Percentiles rank a stretch among this genome's conserved stretches.
phyloP scores from a whole-genome alignment of 2,329 filamentous ascomycete genomes.

The Rhexocercosporidium sp. region DNA sequence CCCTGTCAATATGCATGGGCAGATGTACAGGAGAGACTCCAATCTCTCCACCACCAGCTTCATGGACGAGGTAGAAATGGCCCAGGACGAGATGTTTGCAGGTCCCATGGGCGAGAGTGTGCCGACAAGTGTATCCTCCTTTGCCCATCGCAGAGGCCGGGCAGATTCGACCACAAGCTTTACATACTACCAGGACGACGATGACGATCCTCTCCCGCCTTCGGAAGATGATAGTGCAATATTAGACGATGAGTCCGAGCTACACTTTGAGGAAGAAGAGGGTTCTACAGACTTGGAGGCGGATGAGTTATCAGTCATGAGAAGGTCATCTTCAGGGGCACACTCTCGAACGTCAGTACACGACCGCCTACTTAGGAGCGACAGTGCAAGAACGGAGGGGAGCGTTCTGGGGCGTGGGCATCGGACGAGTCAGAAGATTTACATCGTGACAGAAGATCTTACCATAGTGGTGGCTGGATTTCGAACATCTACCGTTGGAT shows the following conservation, averaged over 20 bases:
- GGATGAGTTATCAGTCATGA: conserved; percentile 50
- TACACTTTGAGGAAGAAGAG: conserved; percentile 41
- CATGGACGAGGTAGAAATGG: conserved; percentile 98
- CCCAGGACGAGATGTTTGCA: conserved; percentile 92
- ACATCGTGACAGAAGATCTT: conserved; percentile 91
- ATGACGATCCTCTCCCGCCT: conserved; percentile 54
- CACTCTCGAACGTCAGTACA: conserved; percentile 61
- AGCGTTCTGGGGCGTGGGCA: conserved; percentile 65
- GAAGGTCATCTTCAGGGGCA: conserved; percentile 65
- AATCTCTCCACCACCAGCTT: conserved; percentile 80
- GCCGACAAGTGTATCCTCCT: conserved; percentile 92
- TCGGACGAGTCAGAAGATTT: conserved; percentile 84
- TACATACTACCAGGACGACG: conserved; percentile 78
- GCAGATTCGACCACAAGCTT: conserved; percentile 89
- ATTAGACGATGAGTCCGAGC: conserved; percentile 46
- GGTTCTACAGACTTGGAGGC: conserved; percentile 42
- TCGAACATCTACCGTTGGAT: conserved; percentile 74
- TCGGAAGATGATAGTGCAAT: conserved; percentile 47
- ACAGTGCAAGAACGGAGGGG: conserved; percentile 71
- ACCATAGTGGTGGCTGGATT: conserved; percentile 95
- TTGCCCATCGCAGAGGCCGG: conserved; percentile 80
- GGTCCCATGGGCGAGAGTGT: conserved; percentile 94
- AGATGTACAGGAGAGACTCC: conserved; percentile 68
- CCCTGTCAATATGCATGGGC: conserved; percentile 36
- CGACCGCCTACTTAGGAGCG: conserved; percentile 71